These are phyloP conservation scores for Maudiozyma humilis DNA, from an alignment of 1,139 yeast genomes.

Conservation along the genomic window DNA sequence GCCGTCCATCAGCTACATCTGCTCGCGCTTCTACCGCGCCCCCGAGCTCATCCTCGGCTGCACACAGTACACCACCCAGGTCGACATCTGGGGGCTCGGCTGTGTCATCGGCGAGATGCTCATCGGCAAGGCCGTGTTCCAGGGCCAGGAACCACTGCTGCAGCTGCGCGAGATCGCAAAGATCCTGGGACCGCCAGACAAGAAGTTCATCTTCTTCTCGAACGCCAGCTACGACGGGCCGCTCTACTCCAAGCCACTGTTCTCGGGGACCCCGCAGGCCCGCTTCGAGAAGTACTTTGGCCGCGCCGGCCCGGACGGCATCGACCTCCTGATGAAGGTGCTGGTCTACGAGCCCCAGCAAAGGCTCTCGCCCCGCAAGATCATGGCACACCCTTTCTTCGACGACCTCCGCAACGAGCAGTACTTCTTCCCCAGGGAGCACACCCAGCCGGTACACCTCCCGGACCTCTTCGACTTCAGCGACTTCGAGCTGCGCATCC, in stretches of 20 bases:
- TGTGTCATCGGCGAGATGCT: slow-evolving; percentile 82
- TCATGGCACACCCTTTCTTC: slow-evolving; percentile 65
- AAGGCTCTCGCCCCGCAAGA: slow-evolving; percentile 58
- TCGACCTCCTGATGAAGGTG: slow-evolving; percentile 60
- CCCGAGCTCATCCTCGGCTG: slow-evolving; percentile 78
- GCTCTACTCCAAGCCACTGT: slow-evolving; percentile 58
- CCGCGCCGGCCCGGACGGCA: slow-evolving; percentile 61
- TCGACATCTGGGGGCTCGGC: slow-evolving; percentile 81
- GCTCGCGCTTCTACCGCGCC: slow-evolving; percentile 75
- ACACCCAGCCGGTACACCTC: slow-evolving; percentile 31
- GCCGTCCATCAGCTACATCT: slow-evolving; percentile 70
- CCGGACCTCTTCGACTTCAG: slow-evolving; percentile 37
- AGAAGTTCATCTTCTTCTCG: slow-evolving; percentile 61
- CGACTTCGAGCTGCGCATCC: slow-evolving; percentile 35
- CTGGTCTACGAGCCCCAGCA: slow-evolving; percentile 65
- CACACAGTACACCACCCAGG: slow-evolving; percentile 64
- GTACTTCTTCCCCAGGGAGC: slow-evolving; percentile 52
- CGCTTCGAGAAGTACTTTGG: slow-evolving; percentile 64
- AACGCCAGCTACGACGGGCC: slow-evolving; percentile 72
- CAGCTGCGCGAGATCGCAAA: slow-evolving; percentile 74
- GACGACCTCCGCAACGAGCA: slow-evolving; percentile 52
- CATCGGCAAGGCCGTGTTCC: slow-evolving; percentile 72
- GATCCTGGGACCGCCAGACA: slow-evolving; percentile 64
- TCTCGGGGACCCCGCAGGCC: slow-evolving; percentile 49
- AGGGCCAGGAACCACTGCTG: slow-evolving; percentile 66